Evolutionary conservation across 108 stramenopile genomes (phyloP), one percentile per base, ranked within the genome.

Genomic region (Aureococcus anophagefferens): DNA sequence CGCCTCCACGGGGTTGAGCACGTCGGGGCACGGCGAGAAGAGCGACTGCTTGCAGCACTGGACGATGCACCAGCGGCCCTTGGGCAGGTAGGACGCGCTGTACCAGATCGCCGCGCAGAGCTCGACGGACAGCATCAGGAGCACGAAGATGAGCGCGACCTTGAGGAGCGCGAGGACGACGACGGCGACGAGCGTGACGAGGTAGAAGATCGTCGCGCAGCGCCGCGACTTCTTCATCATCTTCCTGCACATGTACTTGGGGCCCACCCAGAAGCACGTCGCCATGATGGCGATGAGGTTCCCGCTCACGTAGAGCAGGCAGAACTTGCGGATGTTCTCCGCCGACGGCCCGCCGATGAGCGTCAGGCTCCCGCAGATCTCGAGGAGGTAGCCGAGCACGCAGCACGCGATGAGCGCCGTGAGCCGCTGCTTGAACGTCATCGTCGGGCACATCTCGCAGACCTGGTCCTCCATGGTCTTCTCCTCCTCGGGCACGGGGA

Each of bases 381-480:
- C 51, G 51, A 82, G 78, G 5, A 82, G 31, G 74, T 78, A 82
- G 0, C 81, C 81, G 17, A 80, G 30, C 17, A 29, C 69, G 15
- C 77, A n/a, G 44, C 80, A 81, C 15, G 35, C n/a, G 16, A 34
- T 68, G 70, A 78, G 81, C 14, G 80, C 81, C 21, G 65, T 76
- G 30, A 82, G 34, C 68, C 81, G 71, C 31, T 78, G 77, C 72
- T 77, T 72, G 76, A 72, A 77, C 18, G 77, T 73, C 51, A 78
- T 35, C 34, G 66, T 72, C 32, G 77, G 77, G 64, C 77, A 78
- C 72, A 77, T 67, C n/a, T 32, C 75, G 63, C 77, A 76, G 70
- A 77, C 75, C 46, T 77, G 75, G 36, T 77, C 75, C 64, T 75
- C 65, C 0, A 77, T 25, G 21, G 76, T 72, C 51, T 16, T 3